Percentiles rank a stretch among this genome's conserved stretches.
Evolutionary conservation across 2,329 filamentous ascomycete genomes (phyloP).

Genomic region (Cercospora nicotianae): DNA sequence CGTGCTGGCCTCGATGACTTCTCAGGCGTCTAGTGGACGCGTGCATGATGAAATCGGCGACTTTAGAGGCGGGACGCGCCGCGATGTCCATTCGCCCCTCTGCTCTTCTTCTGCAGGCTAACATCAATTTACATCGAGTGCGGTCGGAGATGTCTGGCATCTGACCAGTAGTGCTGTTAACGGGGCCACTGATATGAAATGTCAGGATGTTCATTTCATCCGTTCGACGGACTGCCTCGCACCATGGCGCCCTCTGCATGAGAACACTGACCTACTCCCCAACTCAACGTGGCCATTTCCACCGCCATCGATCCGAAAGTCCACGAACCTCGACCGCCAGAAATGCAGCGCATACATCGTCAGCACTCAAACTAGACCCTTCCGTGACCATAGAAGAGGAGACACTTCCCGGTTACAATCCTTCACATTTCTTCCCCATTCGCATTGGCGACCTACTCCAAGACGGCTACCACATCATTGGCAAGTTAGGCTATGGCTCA

Average conservation of each 20-base stretch:
- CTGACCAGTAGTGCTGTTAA: neutral
- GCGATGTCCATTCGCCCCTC: neutral
- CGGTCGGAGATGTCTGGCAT: neutral
- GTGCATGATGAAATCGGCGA: neutral
- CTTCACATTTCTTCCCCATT: constrained; percentile 42
- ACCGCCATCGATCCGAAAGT: neutral
- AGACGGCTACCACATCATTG: constrained; percentile 41
- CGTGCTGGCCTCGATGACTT: neutral
- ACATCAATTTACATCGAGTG: neutral
- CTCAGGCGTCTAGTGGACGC: neutral
- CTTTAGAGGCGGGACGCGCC: neutral
- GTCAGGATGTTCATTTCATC: neutral
- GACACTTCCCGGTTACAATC: constrained; percentile 29
- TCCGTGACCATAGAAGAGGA: constrained; percentile 33
- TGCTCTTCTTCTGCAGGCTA: neutral
- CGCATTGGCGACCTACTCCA: constrained; percentile 40
- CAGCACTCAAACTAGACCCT: neutral
- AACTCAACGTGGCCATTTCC: neutral
- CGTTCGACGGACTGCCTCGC: neutral
- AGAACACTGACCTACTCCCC: neutral
- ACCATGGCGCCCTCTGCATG: neutral
- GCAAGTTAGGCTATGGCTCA: constrained; percentile 48
- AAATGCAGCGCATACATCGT: neutral
- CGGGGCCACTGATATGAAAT: neutral
- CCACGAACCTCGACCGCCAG: neutral